phyloP scores from a whole-genome alignment of 2,329 filamentous ascomycete species.

The Scedosporium dehoogii region DNA sequence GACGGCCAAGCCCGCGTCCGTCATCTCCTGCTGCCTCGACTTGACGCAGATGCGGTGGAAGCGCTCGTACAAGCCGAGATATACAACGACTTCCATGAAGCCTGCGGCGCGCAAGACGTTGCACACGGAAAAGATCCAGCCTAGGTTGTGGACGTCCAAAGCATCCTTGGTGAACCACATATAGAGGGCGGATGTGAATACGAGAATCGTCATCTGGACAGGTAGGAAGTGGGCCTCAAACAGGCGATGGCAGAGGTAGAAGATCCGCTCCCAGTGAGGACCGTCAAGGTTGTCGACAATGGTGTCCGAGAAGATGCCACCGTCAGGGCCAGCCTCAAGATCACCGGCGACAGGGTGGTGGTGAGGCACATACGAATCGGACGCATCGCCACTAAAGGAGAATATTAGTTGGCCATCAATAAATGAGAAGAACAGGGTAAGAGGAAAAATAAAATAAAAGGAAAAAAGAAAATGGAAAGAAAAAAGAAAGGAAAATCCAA shows the following conservation, averaged over 20 bases:
- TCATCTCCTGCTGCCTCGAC: constrained; percentile 56
- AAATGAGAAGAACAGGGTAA: not conserved
- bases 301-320: constrained; percentile 45
- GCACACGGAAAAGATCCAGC: constrained; percentile 50
- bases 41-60: constrained; percentile 55
- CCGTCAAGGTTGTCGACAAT: constrained; percentile 38
- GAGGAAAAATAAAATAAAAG: no score
- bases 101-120: constrained; percentile 49
- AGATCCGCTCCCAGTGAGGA: constrained; percentile 44
- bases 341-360: constrained; percentile 27
- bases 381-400: constrained; percentile 27
- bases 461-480: no score
- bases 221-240: constrained; percentile 67
- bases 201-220: constrained; percentile 54
- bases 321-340: constrained; percentile 30
- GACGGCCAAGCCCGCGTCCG: constrained; percentile 50
- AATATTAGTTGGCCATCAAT: constrained; percentile 1
- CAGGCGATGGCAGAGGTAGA: constrained; percentile 54
- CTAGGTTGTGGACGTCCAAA: constrained; percentile 41
- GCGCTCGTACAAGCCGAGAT: constrained; percentile 57
- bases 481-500: not conserved
- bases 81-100: constrained; percentile 52
- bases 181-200: constrained; percentile 53
- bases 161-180: constrained; percentile 40
- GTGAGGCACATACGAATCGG: constrained; percentile 38